phyloP scores from a whole-genome alignment of 2,329 filamentous ascomycete genomes.

The Neopestalotiopsis clavispora region DNA sequence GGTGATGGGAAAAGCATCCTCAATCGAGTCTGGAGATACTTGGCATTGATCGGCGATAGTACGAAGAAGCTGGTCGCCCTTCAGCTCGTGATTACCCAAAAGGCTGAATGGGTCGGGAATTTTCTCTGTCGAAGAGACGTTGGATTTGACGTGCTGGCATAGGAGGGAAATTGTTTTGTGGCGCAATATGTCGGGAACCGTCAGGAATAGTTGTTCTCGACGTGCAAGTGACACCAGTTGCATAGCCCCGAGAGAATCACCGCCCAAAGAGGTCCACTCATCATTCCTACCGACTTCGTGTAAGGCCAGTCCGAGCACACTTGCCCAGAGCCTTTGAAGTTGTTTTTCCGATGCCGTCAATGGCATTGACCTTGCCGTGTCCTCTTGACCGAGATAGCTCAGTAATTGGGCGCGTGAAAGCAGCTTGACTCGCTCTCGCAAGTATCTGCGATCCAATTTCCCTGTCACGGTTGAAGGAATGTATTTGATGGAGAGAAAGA shows the following conservation, averaged over 20 bases:
- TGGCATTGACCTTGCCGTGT: neutral
- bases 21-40: neutral
- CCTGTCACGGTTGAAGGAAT: neutral
- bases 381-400: neutral
- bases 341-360: neutral
- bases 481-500: neutral
- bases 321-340: neutral
- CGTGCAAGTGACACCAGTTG: neutral
- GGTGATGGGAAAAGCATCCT: conserved; percentile 4
- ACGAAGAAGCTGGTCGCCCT: neutral
- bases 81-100: neutral
- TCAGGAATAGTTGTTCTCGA: neutral
- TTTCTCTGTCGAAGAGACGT: neutral
- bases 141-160: neutral
- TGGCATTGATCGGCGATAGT: neutral
- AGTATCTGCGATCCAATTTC: neutral
- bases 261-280: neutral
- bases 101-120: neutral
- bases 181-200: neutral
- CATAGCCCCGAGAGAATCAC: neutral
- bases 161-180: neutral
- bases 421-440: neutral
- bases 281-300: neutral
- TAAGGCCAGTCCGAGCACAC: neutral
- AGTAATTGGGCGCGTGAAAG: neutral